Percentiles rank a stretch among this genome's conserved stretches.
phyloP scores from a whole-genome alignment of 208 protist species.

The Lotmaria passim region DNA sequence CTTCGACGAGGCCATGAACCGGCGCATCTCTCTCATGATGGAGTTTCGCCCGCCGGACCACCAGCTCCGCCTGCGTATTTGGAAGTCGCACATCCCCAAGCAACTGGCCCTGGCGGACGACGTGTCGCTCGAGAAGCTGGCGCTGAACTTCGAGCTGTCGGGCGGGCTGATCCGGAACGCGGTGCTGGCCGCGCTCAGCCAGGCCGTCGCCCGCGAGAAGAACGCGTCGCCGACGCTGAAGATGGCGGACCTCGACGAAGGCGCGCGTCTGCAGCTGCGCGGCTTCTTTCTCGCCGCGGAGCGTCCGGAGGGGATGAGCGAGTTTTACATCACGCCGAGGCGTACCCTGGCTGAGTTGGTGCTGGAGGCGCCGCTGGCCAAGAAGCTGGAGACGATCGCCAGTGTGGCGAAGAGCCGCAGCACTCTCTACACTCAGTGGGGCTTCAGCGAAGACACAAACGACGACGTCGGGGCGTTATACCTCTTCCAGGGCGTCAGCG shows the following conservation, averaged over 20 bases:
- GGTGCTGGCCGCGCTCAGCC: constrained; percentile 78
- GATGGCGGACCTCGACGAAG: constrained; percentile 81
- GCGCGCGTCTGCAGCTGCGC: constrained; percentile 84
- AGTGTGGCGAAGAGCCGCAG: constrained; percentile 78
- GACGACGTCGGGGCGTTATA: constrained; percentile 40
- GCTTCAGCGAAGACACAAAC: constrained; percentile 74
- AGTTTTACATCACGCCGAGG: constrained; percentile 78
- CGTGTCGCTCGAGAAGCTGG: constrained; percentile 73
- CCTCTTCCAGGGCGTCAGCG: constrained; percentile 85
- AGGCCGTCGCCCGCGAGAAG: constrained; percentile 84
- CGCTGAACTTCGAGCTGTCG: constrained; percentile 89
- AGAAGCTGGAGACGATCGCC: constrained; percentile 61
- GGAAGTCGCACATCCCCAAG: constrained; percentile 76
- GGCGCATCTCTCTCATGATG: constrained; percentile 92
- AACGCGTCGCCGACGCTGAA: constrained; percentile 54
- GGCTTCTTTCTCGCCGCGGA: constrained; percentile 86
- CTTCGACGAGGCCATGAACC: constrained; percentile 94
- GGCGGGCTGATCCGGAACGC: constrained; percentile 94
- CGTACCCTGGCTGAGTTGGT: constrained; percentile 78
- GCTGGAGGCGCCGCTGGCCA: constrained; percentile 47
- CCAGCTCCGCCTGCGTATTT: constrained; percentile 87
- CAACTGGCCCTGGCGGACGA: constrained; percentile 56
- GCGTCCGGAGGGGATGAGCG: constrained; percentile 46
- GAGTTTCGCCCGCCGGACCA: constrained; percentile 90
- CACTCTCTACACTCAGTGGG: constrained; percentile 90